A percentile compares a stretch with the other conserved stretches of the same genome.
These are phyloP conservation scores for Daldinia decipiens DNA, from an alignment of 495 filamentous ascomycete species.

Conservation along the genomic window DNA sequence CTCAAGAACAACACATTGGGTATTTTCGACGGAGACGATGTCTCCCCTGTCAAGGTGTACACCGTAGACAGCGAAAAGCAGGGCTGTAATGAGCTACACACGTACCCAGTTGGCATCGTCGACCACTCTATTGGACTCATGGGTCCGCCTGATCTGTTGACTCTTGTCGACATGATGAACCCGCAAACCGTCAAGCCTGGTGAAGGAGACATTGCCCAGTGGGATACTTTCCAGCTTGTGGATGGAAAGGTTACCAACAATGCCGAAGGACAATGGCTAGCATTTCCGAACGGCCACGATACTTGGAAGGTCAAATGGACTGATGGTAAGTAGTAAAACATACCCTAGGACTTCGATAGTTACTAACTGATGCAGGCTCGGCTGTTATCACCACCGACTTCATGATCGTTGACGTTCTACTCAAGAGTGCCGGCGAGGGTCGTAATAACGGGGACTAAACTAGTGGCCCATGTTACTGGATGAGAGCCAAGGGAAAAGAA, in stretches of 20 bases:
- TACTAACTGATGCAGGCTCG: conserved; percentile 36
- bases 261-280: conserved; percentile 49
- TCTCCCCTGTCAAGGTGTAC: conserved; percentile 40
- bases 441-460: conserved; percentile 40
- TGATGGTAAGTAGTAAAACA: conserved; percentile 43
- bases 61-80: conserved; percentile 31
- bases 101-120: conserved; percentile 46
- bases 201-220: conserved; percentile 47
- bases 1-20: conserved; percentile 40
- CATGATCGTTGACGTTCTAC: conserved; percentile 51
- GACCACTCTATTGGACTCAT: conserved; percentile 51
- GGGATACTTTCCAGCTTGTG: conserved; percentile 49
- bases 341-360: neutral
- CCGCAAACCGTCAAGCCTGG: conserved; percentile 43
- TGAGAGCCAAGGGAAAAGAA: neutral
- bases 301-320: conserved; percentile 55
- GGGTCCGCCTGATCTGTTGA: conserved; percentile 50
- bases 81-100: conserved; percentile 50
- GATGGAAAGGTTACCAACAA: conserved; percentile 45
- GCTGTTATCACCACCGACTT: conserved; percentile 50
- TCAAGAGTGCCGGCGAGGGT: conserved; percentile 47
- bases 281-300: conserved; percentile 44
- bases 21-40: conserved; percentile 31
- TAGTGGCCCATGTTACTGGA: neutral
- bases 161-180: conserved; percentile 50